Evolutionary conservation across 345 rosid genomes (phyloP), one percentile per base, ranked within the genome.

Genomic region (Euphorbia tirucalli): DNA sequence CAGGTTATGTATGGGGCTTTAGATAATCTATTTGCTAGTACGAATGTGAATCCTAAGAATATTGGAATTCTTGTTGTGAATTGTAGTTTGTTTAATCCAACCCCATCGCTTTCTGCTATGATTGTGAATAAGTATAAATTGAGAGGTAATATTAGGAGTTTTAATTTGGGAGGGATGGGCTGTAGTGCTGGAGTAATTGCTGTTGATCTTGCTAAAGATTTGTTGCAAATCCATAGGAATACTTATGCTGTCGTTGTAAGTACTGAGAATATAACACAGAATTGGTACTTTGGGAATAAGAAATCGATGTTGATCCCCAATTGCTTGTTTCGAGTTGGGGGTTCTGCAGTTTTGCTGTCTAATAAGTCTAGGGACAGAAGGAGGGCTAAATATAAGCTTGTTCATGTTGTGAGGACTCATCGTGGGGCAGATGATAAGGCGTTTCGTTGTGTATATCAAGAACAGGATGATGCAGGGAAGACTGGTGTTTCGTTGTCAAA

Each of bases 151-250:
- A 71, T 65, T 28, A 43, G 71, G 68, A 76, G 71, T 48, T 76
- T 57, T 35, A 65, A 76, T 59, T 39, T 76, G 37, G 79, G 68
- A 32, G 79, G 79, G 28, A 76, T 76, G 75, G 79, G 79, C 1
- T 76, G 79, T 49, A 76, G 75, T 49, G 79, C 71, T 14, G 79
- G 79, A 11, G 79, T 76, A 28, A 76, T 70, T 18, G 75, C 75
- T 0, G 61, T 76, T 22, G 79, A 76, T 59, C 74, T 76, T 48
- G 79, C 79, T 19, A 64, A 65, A 24, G 71, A 48, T 39, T 52
- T 76, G 30, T 24, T 65, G 16, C 79, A 71, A 58, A 66, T 76
- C 48, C 75, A 65, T 65, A 50, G 71, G 67, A 76, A 71, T 32
- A 71, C 75, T 13, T 76, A 57, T 35, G 79, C 71, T 0, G 79